Conservation (phyloP, 805 yeast species). For the Starmerella ratchasimensis region DNA sequence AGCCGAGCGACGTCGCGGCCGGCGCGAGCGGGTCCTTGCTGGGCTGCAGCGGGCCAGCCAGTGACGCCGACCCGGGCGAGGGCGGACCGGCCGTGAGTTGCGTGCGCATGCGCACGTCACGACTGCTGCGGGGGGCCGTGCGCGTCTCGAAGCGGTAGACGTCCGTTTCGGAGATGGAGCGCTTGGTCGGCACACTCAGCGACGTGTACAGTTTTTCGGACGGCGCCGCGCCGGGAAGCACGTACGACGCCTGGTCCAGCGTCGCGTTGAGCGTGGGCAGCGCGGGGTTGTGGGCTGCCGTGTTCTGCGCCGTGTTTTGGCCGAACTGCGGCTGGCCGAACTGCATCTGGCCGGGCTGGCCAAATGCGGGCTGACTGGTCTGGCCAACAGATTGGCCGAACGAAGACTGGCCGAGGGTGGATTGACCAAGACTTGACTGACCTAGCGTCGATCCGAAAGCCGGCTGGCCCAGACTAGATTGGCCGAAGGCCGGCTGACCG, state of each 20-base stretch:
- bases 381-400: background rate
- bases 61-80: background rate
- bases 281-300: constrained; percentile 2
- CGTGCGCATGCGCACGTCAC: background rate
- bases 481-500: too few species aligned
- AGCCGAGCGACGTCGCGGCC: background rate
- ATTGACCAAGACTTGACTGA: background rate
- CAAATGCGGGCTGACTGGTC: background rate
- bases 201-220: constrained; percentile 20
- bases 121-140: background rate
- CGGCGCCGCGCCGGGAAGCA: constrained; percentile 17
- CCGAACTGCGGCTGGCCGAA: constrained; percentile 1
- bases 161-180: constrained; percentile 3
- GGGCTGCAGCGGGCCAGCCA: background rate
- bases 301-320: background rate
- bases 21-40: background rate
- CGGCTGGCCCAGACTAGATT: too few species aligned
- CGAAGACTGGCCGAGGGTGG: background rate
- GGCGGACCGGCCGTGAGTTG: background rate
- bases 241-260: constrained; percentile 23
- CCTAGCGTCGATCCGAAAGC: background rate
- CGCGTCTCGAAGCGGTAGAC: background rate
- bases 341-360: background rate
- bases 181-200: constrained; percentile 13
- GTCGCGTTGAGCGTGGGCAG: constrained; percentile 16